Evolutionary conservation across 805 yeast species (phyloP).

Genomic region (Nakazawaea populi): DNA sequence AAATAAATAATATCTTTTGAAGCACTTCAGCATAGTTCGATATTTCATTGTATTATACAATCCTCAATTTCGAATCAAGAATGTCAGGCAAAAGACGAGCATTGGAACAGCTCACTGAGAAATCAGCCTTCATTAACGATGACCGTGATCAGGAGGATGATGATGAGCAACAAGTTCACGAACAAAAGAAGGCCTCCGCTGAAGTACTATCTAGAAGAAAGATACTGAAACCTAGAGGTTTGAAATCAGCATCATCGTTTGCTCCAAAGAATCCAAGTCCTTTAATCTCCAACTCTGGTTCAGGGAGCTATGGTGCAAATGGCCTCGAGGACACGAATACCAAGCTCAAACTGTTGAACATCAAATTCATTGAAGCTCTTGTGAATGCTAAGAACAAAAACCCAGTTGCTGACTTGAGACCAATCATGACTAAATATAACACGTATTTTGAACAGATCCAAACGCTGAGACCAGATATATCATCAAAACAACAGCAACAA

Average conservation of each 20-base stretch:
- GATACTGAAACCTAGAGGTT: slow-evolving; percentile 28
- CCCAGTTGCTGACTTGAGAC: slow-evolving; percentile 49
- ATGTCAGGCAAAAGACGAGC: slow-evolving; percentile 69
- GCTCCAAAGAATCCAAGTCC: slow-evolving; percentile 11
- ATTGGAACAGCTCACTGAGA: slow-evolving; percentile 45
- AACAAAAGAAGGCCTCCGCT: slow-evolving; percentile 45
- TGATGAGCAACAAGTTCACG: slow-evolving; percentile 27
- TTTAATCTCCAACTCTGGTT: background rate
- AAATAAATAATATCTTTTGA: background rate
- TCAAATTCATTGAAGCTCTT: slow-evolving; percentile 47
- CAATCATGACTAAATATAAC: slow-evolving; percentile 52
- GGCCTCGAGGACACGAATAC: slow-evolving; percentile 30
- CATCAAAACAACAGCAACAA: background rate
- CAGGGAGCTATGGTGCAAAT: background rate
- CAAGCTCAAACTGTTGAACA: slow-evolving; percentile 61
- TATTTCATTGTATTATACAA: no score
- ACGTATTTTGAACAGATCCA: slow-evolving; percentile 39
- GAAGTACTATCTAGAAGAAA: slow-evolving; percentile 63
- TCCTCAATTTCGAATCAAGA: no score
- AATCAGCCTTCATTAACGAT: slow-evolving; percentile 36
- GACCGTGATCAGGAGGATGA: slow-evolving; percentile 23
- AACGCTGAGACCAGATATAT: no score
- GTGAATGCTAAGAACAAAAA: slow-evolving; percentile 32
- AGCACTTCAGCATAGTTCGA: no score
- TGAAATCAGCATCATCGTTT: slow-evolving; percentile 1